Evolutionary conservation across 495 filamentous ascomycete genomes (phyloP).

Genomic region (Penicillium dipodomyicola): DNA sequence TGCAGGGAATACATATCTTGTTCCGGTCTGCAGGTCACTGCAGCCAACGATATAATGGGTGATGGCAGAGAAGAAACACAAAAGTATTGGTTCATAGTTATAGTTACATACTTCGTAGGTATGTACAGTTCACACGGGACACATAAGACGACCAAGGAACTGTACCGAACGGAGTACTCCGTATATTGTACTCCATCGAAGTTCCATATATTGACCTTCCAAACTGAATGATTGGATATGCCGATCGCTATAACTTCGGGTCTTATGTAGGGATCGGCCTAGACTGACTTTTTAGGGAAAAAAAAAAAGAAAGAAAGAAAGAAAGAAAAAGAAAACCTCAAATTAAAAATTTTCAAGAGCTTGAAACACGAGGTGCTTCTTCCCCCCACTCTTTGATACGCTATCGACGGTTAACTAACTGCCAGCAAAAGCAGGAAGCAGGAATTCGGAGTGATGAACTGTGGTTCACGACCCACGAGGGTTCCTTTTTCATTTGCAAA

Average conservation of each 20-base stretch:
- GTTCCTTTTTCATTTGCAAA: slow-evolving; percentile 10
- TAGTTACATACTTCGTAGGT: too few relatives aligned
- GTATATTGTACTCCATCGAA: background rate
- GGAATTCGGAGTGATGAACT: slow-evolving; percentile 16
- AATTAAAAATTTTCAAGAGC: background rate
- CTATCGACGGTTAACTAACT: slow-evolving; percentile 5
- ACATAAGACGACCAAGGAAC: background rate
- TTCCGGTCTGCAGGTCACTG: slow-evolving; percentile 16
- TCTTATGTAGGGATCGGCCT: slow-evolving; percentile 9
- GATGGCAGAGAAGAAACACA: slow-evolving; percentile 11
- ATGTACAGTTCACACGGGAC: background rate
- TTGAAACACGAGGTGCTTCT: slow-evolving; percentile 11
- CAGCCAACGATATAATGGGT: slow-evolving; percentile 17
- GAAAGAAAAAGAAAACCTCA: background rate
- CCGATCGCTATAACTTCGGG: slow-evolving; percentile 13
- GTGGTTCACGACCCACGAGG: slow-evolving; percentile 17
- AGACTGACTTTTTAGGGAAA: background rate
- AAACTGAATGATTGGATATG: slow-evolving; percentile 14
- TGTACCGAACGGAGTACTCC: background rate
- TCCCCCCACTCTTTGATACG: slow-evolving; percentile 7
- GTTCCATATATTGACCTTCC: slow-evolving; percentile 16
- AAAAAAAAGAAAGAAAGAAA: background rate
- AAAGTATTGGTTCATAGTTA: background rate
- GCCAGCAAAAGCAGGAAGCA: slow-evolving; percentile 4
- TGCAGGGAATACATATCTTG: slow-evolving; percentile 16